Conservation (phyloP, 169 alveolate species). For the Plasmodium billcollinsi region DNA sequence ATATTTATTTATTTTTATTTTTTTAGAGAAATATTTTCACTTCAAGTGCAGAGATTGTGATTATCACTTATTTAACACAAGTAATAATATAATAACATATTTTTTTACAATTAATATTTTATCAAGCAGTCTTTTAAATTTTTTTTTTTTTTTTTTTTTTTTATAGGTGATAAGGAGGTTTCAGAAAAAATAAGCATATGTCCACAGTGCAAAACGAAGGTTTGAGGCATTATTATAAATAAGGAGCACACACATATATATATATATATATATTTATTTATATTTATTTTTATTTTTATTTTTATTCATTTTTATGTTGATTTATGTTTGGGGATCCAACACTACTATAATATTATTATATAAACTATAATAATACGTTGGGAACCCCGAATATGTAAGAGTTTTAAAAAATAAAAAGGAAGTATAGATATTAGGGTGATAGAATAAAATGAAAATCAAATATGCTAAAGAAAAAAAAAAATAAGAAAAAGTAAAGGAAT, state of each 20-base stretch:
- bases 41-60: conserved; percentile 55
- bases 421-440: conserved; percentile 17
- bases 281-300: background rate
- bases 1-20: conserved; percentile 19
- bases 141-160: background rate
- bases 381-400: conserved; percentile 6
- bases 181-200: conserved; percentile 5
- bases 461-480: conserved; percentile 45
- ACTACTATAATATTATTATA: conserved; percentile 2
- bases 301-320: background rate
- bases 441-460: conserved; percentile 21
- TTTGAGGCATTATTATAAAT: background rate
- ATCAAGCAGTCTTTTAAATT: too few species aligned
- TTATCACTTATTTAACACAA: conserved; percentile 50
- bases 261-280: background rate
- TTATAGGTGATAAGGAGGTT: background rate
- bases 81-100: conserved; percentile 10
- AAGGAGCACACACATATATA: background rate
- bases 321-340: background rate
- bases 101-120: too few species aligned
- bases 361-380: conserved; percentile 8
- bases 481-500: conserved; percentile 44
- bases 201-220: conserved; percentile 17
- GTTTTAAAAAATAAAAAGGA: conserved; percentile 12
- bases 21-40: conserved; percentile 40